Evolutionary conservation across 345 rosid genomes (phyloP).

Genomic region (Lepidium didymum): DNA sequence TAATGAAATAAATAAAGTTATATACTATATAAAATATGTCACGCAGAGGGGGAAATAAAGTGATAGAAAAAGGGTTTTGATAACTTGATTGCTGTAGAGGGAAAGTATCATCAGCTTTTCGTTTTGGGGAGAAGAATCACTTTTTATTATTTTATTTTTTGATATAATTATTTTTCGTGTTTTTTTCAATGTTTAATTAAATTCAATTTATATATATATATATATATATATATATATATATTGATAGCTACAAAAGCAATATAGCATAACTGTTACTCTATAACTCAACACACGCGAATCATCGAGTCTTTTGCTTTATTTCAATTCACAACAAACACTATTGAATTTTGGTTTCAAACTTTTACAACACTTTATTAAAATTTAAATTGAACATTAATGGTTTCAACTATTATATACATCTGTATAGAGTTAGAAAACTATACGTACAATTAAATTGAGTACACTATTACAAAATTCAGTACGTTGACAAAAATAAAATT

Average conservation of each 20-base stretch:
- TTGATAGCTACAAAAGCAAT: neutral
- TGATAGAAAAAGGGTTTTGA: conserved; percentile 20
- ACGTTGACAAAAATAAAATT: neutral
- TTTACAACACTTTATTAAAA: neutral
- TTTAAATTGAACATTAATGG: neutral
- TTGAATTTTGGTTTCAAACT: neutral
- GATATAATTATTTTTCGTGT: neutral
- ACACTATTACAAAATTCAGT: no score
- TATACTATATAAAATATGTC: neutral
- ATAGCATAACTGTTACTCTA: neutral
- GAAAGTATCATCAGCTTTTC: conserved; percentile 33
- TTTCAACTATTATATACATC: no score
- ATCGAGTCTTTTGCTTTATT: neutral
- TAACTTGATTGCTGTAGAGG: conserved; percentile 36
- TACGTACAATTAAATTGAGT: no score
- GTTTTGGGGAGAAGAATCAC: conserved; percentile 2
- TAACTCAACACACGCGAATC: neutral
- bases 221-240: no score
- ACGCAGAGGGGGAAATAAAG: conserved; percentile 1
- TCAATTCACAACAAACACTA: neutral
- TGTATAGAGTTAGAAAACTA: no score
- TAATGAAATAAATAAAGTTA: no score
- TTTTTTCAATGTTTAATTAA: neutral
- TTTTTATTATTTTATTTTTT: neutral
- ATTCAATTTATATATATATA: neutral